Base-by-base conservation (phyloP, 768 basidiomycete species). In the Sutorius australiensis region DNA sequence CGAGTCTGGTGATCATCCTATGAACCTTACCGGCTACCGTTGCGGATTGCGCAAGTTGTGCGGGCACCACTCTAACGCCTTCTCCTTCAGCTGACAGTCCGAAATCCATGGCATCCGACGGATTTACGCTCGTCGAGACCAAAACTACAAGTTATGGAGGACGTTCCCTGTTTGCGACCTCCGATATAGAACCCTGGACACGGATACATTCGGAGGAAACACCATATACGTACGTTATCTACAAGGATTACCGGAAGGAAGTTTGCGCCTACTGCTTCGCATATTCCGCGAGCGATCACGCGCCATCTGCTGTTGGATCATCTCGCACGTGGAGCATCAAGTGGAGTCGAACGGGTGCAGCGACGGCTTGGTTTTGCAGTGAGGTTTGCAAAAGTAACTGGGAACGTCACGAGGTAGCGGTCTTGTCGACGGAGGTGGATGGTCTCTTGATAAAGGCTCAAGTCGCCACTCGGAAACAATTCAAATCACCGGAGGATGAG, bases 181-280 rank as follows among this genome's bases (percentile, higher is more conserved):
- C 64, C 31, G 50, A 64, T 36, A 76, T 83, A 50, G 68, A 72
- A 4, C 70, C 73, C 37, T 73, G 74, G 47, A 76, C 77, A 9
- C 69, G 71, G 24, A 63, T 85, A 39, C 70, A 79, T 48, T 66
- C 67, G 21, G 77, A 77, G 51, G 54, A 72, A 44, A 67, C 67
- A 6, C 85, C 86, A 1, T 85, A 81, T 60, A 75, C 79, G 0
- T 75, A 74, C 46, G 81, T 83, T 32, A 73, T 87, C 46, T 80
- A 80, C 65, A 81, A 77, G 60, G 77, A 78, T 55, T 87, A 84
- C 57, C 75, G 82, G 37, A 83, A 80, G 63, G 84, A 86, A 63
- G 82, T 85, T 43, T 87, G 85, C 58, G 79, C 76, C 10, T 71
- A 78, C 61, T 87, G 86, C 66, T 86, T 83, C 62, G 74, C 76